These are phyloP conservation scores for Delonix regia DNA, from an alignment of 306 rosid species.

Conservation along the genomic window DNA sequence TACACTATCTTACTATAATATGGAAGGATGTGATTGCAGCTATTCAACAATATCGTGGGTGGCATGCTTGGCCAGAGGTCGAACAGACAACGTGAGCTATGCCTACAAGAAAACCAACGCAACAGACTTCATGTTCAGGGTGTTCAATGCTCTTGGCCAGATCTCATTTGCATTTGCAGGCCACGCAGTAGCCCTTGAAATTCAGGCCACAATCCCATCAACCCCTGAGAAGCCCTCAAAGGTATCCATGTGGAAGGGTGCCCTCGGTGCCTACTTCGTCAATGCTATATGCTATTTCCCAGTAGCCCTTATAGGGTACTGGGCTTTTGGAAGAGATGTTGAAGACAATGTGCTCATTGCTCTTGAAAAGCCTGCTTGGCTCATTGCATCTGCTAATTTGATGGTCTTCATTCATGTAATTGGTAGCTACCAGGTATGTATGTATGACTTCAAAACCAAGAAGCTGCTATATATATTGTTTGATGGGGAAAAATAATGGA, in stretches of 20 bases:
- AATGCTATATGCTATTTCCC: conserved; percentile 87
- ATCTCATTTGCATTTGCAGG: conserved; percentile 95
- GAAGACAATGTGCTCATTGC: conserved; percentile 59
- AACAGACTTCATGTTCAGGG: conserved; percentile 62
- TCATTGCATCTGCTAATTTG: conserved; percentile 69
- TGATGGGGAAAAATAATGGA: neutral
- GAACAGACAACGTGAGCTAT: conserved; percentile 73
- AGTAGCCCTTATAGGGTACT: conserved; percentile 72
- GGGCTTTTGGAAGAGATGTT: conserved; percentile 73
- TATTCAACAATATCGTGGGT: conserved; percentile 94
- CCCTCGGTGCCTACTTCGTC: conserved; percentile 72
- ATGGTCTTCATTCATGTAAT: conserved; percentile 90
- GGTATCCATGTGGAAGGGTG: conserved; percentile 92
- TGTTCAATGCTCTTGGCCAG: conserved; percentile 86
- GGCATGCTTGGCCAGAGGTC: conserved; percentile 69
- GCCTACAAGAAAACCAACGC: conserved; percentile 65
- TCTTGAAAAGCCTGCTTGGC: conserved; percentile 64
- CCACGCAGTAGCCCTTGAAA: conserved; percentile 89
- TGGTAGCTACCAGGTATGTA: conserved; percentile 92
- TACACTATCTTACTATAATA: neutral
- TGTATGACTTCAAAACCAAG: conserved; percentile 31
- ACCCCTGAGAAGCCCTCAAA: conserved; percentile 84
- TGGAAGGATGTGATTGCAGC: conserved; percentile 42
- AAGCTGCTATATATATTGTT: conserved; percentile 3
- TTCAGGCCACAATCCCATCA: conserved; percentile 96